Conservation (phyloP, 1,284 basidiomycete genomes). For the Cryptococcus depauperatus region DNA sequence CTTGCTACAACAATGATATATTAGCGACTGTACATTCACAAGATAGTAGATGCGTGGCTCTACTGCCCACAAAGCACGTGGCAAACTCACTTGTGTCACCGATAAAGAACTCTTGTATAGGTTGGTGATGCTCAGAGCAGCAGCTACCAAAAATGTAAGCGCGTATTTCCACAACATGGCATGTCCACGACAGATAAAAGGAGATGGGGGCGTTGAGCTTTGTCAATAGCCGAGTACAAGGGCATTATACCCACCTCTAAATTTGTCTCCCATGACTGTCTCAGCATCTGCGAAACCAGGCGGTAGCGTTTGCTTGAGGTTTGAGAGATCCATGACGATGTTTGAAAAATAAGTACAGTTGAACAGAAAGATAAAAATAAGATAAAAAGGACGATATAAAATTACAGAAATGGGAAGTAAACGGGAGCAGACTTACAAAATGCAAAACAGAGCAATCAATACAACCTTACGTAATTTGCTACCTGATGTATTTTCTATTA, state of each 20-base stretch:
- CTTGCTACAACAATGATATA: constrained; percentile 29
- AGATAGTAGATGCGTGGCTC: too few species aligned
- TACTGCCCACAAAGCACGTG: neutral
- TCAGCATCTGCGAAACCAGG: constrained; percentile 44
- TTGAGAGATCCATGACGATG: constrained; percentile 41
- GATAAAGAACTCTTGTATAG: constrained; percentile 43
- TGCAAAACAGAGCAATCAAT: constrained; percentile 1
- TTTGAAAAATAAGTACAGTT: neutral
- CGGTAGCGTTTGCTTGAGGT: constrained; percentile 38
- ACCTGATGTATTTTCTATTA: too few species aligned
- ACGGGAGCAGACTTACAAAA: neutral
- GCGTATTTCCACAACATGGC: neutral
- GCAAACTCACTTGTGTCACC: constrained; percentile 39
- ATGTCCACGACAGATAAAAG: neutral
- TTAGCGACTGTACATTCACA: neutral
- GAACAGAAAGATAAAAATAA: neutral
- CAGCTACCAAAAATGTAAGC: constrained; percentile 22
- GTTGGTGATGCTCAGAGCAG: constrained; percentile 44
- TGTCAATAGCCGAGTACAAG: neutral
- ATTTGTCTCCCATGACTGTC: constrained; percentile 46
- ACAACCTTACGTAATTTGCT: too few species aligned
- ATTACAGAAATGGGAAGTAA: neutral
- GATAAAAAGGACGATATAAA: neutral
- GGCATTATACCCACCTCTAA: constrained; percentile 43
- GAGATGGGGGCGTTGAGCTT: neutral